phyloP scores from a whole-genome alignment of 306 rosid genomes.

The Urtica urens region DNA sequence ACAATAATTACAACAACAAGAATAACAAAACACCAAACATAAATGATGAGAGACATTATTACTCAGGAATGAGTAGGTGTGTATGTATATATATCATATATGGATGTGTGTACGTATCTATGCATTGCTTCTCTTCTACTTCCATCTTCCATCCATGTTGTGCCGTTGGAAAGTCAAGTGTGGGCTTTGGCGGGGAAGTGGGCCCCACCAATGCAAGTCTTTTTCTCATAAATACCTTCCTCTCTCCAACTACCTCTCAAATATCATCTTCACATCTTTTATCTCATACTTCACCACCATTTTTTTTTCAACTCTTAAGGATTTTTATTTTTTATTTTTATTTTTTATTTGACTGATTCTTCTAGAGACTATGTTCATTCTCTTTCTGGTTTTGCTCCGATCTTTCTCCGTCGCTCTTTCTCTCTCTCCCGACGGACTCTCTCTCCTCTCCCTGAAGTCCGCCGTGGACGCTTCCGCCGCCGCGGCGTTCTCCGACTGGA shows the following conservation, averaged over 20 bases:
- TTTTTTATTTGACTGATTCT: too few species aligned
- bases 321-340: too few species aligned
- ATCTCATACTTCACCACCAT: neutral
- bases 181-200: slow-evolving; percentile 43
- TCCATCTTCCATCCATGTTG: too few species aligned
- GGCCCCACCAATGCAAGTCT: slow-evolving; percentile 38
- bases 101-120: neutral
- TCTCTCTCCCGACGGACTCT: slow-evolving; percentile 77
- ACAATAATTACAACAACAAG: neutral
- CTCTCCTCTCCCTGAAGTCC: slow-evolving; percentile 84
- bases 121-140: slow-evolving; percentile 71
- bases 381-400: slow-evolving; percentile 7
- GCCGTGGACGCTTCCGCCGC: slow-evolving; percentile 45
- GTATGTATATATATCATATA: neutral
- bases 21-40: neutral
- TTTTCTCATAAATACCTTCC: slow-evolving; percentile 28
- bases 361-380: too few species aligned
- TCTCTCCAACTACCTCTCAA: neutral
- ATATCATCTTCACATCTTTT: neutral
- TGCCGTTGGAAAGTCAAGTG: slow-evolving; percentile 19
- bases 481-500: slow-evolving; percentile 64
- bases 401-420: slow-evolving; percentile 8
- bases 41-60: neutral
- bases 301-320: too few species aligned
- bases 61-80: neutral